Conservation (phyloP, 805 yeast genomes). For the Lipomyces orientalis region DNA sequence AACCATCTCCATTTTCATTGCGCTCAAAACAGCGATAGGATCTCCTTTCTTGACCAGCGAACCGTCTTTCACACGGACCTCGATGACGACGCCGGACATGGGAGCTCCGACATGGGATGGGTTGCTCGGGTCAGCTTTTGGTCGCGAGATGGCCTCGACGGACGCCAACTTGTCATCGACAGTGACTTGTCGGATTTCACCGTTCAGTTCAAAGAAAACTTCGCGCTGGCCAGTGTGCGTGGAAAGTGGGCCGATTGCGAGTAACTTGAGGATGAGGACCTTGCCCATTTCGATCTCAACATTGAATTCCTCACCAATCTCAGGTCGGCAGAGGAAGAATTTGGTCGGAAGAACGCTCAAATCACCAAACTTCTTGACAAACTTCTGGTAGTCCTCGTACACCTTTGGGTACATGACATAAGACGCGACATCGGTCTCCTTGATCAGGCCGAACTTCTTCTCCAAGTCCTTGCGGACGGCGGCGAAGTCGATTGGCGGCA, state of each 20-base stretch:
- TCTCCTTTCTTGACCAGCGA: conserved; percentile 94
- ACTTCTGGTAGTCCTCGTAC: conserved; percentile 81
- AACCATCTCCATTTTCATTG: conserved; percentile 99
- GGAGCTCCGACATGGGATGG: conserved; percentile 97
- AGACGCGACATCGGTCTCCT: conserved; percentile 90
- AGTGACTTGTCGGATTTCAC: conserved; percentile 95
- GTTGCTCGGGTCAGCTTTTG: conserved; percentile 87
- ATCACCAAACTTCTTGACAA: conserved; percentile 82
- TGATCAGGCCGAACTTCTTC: conserved; percentile 69
- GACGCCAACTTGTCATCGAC: conserved; percentile 87
- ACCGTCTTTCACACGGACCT: conserved; percentile 88
- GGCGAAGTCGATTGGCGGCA: conserved; percentile 81
- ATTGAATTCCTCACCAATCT: conserved; percentile 82
- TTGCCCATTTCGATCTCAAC: conserved; percentile 96
- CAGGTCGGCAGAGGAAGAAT: conserved; percentile 85
- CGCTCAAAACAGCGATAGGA: conserved; percentile 89
- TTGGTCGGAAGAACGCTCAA: conserved; percentile 92
- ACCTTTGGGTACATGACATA: conserved; percentile 99
- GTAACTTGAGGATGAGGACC: conserved; percentile 83
- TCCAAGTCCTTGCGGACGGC: conserved; percentile 73
- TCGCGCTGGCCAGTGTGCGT: conserved; percentile 88
- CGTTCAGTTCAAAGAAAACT: conserved; percentile 96
- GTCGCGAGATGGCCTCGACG: conserved; percentile 81
- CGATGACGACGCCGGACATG: conserved; percentile 98
- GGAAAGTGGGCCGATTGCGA: conserved; percentile 90